These are phyloP conservation scores for Cordyceps farinosa DNA, from an alignment of 2,329 filamentous ascomycete species.

Conservation along the genomic window DNA sequence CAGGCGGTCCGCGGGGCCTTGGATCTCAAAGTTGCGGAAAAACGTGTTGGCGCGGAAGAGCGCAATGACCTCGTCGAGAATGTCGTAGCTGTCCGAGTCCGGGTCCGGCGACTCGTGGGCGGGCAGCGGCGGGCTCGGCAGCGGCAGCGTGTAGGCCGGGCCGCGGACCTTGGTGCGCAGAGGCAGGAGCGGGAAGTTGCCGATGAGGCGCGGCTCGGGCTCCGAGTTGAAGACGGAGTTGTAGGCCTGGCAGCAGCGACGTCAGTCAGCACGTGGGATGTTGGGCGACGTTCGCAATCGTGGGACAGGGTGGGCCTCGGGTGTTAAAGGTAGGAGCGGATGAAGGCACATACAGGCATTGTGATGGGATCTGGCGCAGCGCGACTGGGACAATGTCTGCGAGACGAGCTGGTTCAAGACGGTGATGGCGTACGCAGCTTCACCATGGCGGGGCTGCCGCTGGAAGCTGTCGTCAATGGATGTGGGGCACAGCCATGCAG, in stretches of 20 bases:
- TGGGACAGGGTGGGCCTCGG: too few relatives aligned
- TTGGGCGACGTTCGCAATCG: too few relatives aligned
- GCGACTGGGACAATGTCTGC: neutral
- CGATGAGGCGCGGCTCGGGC: constrained; percentile 63
- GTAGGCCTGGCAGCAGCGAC: constrained; percentile 65
- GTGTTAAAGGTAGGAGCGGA: too few relatives aligned
- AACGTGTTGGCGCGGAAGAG: constrained; percentile 98
- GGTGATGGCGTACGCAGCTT: constrained; percentile 17
- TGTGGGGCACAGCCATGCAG: neutral
- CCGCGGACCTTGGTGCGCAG: constrained; percentile 93
- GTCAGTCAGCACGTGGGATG: neutral
- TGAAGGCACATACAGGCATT: constrained; percentile 22
- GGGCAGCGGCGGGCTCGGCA: constrained; percentile 54
- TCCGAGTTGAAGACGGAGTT: constrained; percentile 93
- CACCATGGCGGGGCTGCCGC: constrained; percentile 14
- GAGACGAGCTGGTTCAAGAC: neutral
- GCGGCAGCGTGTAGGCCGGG: constrained; percentile 81
- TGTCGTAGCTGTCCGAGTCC: constrained; percentile 90
- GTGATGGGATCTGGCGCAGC: constrained; percentile 19
- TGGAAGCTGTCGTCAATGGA: constrained; percentile 11
- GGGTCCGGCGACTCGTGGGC: constrained; percentile 68
- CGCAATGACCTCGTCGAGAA: constrained; percentile 86
- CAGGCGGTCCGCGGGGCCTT: constrained; percentile 88
- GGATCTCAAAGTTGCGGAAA: constrained; percentile 99
- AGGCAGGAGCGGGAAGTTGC: constrained; percentile 92